Evolutionary conservation across 1,139 yeast genomes (phyloP).

Genomic region (Protomyces arabidopsidicola): DNA sequence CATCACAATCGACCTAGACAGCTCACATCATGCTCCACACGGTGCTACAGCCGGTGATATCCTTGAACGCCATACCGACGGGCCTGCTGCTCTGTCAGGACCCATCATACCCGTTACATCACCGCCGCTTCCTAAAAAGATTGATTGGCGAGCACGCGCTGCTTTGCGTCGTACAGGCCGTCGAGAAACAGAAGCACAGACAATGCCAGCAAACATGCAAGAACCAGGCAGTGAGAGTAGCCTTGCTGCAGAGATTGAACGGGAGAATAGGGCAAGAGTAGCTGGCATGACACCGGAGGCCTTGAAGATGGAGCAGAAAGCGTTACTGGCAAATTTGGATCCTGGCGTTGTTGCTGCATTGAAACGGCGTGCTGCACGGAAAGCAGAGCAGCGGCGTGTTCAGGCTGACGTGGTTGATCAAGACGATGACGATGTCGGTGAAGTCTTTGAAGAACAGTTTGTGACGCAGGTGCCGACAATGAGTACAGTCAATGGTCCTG

Average conservation of each 20-base stretch:
- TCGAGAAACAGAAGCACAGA: background rate
- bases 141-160: background rate
- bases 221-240: background rate
- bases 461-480: background rate
- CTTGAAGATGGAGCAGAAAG: background rate
- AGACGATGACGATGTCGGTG: background rate
- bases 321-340: background rate
- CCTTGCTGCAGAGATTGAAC: conserved; percentile 3
- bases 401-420: background rate
- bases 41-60: background rate
- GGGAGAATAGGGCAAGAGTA: conserved; percentile 2
- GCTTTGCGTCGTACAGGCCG: background rate
- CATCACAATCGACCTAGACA: background rate
- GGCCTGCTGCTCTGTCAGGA: background rate
- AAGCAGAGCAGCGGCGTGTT: background rate
- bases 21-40: background rate
- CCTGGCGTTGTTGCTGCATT: conserved; percentile 7
- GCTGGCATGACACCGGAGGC: conserved; percentile 3
- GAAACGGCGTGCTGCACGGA: background rate
- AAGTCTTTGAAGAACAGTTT: background rate
- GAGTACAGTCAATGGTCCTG: background rate
- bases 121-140: background rate
- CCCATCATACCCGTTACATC: background rate
- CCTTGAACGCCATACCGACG: background rate
- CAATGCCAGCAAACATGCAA: background rate